A percentile compares a stretch with the other conserved stretches of the same genome.
Conservation (phyloP, 495 filamentous ascomycete genomes). For the Lasiosphaeriaceae sp. region DNA sequence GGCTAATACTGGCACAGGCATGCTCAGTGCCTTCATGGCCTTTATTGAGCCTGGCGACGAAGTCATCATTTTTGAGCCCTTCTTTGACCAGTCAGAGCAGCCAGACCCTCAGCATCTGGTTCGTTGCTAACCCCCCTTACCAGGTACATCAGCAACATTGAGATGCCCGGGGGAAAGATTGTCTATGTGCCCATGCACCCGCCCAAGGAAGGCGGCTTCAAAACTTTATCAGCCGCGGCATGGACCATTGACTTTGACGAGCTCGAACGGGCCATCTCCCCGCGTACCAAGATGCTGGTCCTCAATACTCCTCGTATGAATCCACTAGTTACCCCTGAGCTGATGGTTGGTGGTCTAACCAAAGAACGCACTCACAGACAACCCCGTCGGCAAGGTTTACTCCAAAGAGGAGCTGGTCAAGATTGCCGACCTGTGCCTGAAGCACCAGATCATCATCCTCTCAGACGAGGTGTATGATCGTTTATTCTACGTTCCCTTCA, state of each 20-base stretch:
- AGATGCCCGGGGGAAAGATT: conserved; percentile 93
- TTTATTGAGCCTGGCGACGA: conserved; percentile 94
- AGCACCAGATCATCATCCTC: conserved; percentile 91
- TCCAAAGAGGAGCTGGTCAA: conserved; percentile 74
- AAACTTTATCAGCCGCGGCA: conserved; percentile 78
- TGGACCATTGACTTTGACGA: conserved; percentile 84
- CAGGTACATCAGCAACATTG: conserved; percentile 92
- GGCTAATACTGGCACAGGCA: conserved; percentile 42
- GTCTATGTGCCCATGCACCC: conserved; percentile 92
- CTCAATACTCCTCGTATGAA: conserved; percentile 58
- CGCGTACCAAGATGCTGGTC: conserved; percentile 92
- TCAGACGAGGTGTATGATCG: conserved; percentile 96
- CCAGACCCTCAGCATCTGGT: background rate
- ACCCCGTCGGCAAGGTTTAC: conserved; percentile 95
- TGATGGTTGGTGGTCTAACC: background rate
- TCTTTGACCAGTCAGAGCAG: conserved; percentile 81
- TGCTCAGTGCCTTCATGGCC: conserved; percentile 95
- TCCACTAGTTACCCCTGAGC: background rate
- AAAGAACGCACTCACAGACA: conserved; percentile 50
- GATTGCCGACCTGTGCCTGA: conserved; percentile 87
- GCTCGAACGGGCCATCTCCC: conserved; percentile 79
- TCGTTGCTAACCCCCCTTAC: background rate
- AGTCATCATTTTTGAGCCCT: conserved; percentile 97
- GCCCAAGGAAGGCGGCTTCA: conserved; percentile 72
- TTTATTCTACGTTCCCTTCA: conserved; percentile 92